Evolutionary conservation across 805 yeast genomes (phyloP).

Genomic region (Teunomyces stri): DNA sequence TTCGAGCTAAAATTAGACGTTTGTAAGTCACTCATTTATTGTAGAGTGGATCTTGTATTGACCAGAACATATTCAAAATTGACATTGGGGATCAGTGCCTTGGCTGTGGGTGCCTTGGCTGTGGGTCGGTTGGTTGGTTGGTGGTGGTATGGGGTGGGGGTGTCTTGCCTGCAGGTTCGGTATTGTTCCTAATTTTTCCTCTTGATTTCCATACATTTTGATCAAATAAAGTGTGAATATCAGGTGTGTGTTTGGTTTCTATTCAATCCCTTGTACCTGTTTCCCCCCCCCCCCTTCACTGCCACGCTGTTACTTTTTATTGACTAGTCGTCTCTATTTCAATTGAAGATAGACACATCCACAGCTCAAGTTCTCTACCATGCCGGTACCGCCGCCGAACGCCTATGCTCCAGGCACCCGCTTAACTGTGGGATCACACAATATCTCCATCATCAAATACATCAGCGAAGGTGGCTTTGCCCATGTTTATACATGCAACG

Average conservation of each 20-base stretch:
- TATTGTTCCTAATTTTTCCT: neutral
- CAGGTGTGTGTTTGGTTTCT: no score
- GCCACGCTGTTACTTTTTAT: neutral
- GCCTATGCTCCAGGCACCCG: slow-evolving; percentile 74
- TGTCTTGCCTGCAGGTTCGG: neutral
- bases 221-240: neutral
- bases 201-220: neutral
- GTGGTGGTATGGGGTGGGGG: no score
- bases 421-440: slow-evolving; percentile 82
- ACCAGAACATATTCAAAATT: no score
- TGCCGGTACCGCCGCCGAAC: slow-evolving; percentile 51
- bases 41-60: no score
- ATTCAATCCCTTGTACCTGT: no score
- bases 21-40: no score
- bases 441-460: slow-evolving; percentile 64
- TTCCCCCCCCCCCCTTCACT: no score
- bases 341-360: neutral
- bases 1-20: no score
- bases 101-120: no score
- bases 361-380: slow-evolving; percentile 1
- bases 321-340: neutral
- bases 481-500: slow-evolving; percentile 80
- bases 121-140: no score
- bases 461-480: slow-evolving; percentile 94
- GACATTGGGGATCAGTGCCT: no score